Conservation (phyloP, 208 protist genomes). For the Tetramitus jugosus region DNA sequence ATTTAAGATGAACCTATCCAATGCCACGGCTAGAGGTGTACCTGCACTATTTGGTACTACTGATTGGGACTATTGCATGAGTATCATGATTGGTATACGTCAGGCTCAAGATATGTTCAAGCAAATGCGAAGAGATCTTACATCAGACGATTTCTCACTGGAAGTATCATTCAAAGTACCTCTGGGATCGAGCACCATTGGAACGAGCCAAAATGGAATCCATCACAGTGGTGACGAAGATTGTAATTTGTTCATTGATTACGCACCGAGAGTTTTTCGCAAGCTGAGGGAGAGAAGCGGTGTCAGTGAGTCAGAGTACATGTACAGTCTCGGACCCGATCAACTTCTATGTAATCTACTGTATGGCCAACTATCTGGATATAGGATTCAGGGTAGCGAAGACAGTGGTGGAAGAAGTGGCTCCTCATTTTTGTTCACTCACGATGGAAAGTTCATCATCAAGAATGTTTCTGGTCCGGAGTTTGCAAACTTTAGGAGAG, state of each 20-base stretch:
- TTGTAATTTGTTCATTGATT: not conserved
- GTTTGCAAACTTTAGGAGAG: not conserved
- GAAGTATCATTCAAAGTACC: not conserved
- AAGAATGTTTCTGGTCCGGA: not conserved
- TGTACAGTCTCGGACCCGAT: not conserved
- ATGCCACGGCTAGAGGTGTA: not conserved
- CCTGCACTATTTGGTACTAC: not conserved
- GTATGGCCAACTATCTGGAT: not conserved
- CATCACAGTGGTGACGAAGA: not conserved
- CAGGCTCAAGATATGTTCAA: not conserved
- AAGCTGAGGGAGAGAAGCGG: not conserved
- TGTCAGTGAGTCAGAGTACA: not conserved
- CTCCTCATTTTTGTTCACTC: not conserved
- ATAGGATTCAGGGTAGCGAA: not conserved
- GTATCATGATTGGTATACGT: not conserved
- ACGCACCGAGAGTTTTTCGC: not conserved
- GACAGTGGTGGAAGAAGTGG: not conserved
- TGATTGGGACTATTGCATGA: not conserved
- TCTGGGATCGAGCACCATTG: not conserved
- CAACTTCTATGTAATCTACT: not conserved
- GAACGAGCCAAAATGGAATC: not conserved
- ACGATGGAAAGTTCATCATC: conserved; percentile 7
- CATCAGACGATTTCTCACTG: not conserved
- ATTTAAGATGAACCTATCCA: not conserved
- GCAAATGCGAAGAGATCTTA: not conserved